Percentiles rank a stretch among this genome's conserved stretches.
Evolutionary conservation across 495 filamentous ascomycete species (phyloP).

Genomic region (Endocarpon pusillum): DNA sequence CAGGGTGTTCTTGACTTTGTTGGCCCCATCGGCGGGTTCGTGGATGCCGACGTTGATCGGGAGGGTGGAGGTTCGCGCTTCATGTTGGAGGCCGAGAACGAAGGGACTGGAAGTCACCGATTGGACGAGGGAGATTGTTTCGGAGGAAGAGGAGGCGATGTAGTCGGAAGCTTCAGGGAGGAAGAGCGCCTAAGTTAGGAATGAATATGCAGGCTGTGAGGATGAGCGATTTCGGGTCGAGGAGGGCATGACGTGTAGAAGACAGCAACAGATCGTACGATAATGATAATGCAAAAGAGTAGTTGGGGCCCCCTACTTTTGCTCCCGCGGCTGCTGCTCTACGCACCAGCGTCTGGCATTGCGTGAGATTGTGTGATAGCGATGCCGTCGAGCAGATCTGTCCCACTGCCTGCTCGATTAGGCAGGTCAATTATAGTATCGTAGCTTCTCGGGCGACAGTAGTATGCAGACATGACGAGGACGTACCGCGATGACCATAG

Average conservation of each 20-base stretch:
- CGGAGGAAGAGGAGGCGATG: slow-evolving; percentile 47
- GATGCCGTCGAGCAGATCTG: slow-evolving; percentile 73
- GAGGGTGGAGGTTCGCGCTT: slow-evolving; percentile 39
- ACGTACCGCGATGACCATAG: too few relatives aligned
- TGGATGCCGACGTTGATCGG: slow-evolving; percentile 84
- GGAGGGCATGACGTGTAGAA: slow-evolving; percentile 5
- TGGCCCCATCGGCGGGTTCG: slow-evolving; percentile 42
- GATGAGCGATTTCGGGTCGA: slow-evolving; percentile 3
- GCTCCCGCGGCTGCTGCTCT: slow-evolving; percentile 62
- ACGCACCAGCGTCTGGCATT: slow-evolving; percentile 52
- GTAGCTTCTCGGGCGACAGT: too few relatives aligned
- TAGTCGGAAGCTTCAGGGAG: slow-evolving; percentile 89
- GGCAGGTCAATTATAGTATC: too few relatives aligned
- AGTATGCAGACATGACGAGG: too few relatives aligned
- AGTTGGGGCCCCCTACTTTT: slow-evolving; percentile 35
- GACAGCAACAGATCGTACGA: background rate
- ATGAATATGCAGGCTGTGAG: background rate
- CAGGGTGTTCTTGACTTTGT: slow-evolving; percentile 43
- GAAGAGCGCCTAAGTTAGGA: slow-evolving; percentile 49
- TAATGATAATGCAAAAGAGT: slow-evolving; percentile 3
- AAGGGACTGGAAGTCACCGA: slow-evolving; percentile 42
- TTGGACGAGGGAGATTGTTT: slow-evolving; percentile 48
- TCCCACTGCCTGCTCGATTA: slow-evolving; percentile 83
- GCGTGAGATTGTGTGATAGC: slow-evolving; percentile 59
- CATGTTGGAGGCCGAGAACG: slow-evolving; percentile 50